These are phyloP conservation scores for Penicillium hordei DNA, from an alignment of 2,329 filamentous ascomycete species.

Conservation along the genomic window DNA sequence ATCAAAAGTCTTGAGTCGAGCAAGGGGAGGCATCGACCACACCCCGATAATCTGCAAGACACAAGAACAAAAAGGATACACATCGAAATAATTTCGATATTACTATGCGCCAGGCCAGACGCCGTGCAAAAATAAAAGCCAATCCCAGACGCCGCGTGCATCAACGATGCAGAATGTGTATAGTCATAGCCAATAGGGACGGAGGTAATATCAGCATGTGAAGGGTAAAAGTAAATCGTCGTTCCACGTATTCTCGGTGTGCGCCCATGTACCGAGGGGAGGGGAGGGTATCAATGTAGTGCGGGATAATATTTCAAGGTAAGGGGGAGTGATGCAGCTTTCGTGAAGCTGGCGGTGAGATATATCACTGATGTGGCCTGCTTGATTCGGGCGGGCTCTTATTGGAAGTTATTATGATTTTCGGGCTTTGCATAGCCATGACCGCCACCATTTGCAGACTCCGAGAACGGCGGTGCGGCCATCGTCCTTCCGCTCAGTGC, in stretches of 20 bases:
- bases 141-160: conserved; percentile 16
- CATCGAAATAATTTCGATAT: not conserved
- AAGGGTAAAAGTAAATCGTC: conserved; percentile 12
- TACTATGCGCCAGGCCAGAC: conserved; percentile 10
- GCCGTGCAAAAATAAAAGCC: conserved; percentile 11
- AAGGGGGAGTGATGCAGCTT: not conserved
- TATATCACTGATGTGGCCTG: not conserved
- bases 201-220: conserved; percentile 16
- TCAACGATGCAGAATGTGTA: conserved; percentile 12
- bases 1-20: not conserved
- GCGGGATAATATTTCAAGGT: conserved; percentile 6
- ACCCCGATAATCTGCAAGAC: conserved; percentile 13
- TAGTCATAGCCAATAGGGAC: conserved; percentile 11
- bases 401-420: conserved; percentile 16
- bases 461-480: conserved; percentile 60
- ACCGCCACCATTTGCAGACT: conserved; percentile 61
- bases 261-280: not conserved
- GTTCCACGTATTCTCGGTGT: conserved; percentile 13
- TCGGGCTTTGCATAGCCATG: conserved; percentile 49
- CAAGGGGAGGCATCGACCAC: not conserved
- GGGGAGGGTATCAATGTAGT: conserved; percentile 6
- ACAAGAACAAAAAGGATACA: conserved; percentile 6
- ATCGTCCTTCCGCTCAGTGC: conserved; percentile 60
- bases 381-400: not conserved
- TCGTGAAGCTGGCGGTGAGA: not conserved